Base-by-base conservation (phyloP, 2,329 filamentous ascomycete species). In the Nemania sp. region DNA sequence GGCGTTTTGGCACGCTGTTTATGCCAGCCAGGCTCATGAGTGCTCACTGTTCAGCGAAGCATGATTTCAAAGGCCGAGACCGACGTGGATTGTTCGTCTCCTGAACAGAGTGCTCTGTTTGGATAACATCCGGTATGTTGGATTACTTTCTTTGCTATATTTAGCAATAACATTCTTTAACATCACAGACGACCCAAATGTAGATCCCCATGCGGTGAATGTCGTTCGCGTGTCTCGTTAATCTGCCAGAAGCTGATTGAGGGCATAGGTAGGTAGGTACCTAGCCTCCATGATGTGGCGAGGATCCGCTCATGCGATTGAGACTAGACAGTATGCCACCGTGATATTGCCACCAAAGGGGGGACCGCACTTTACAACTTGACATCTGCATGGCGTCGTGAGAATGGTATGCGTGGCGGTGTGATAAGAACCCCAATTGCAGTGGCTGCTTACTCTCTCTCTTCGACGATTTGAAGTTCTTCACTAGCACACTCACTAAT, bases 291-390 rank as follows among this genome's bases (percentile, higher is more conserved):
- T 42, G 72, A 78, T 59, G 65, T 76, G 25, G 25, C 68, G 69
- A 11, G 71, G 65, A 1, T 70, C 72, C 34, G 43, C 69, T 74
- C 32, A 63, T 70, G 62, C 66, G 69, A 10, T 68, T 67, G 12
- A 65, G 63, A 11, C 64, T 67, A 10, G 63, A 71, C n/a, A 64
- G 66, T 40, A 68, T 70, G 66, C 50, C 29, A 82, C 81, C 53
- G 75, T 80, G 81, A n/a, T 61, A 73, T 81, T 12, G 77, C 77
- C 2, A 68, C 74, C 1, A 74, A 78, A 76, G 76, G 37, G 74
- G 74, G 10, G 77, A 80, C 54, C 68, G 69, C 0, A 29, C 25
- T 80, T 81, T 60, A 77, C 80, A 78, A 78, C 73, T 78, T 57
- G 71, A 75, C 12, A 69, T 75, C 13, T 78, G 75, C 59, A 56